Evolutionary conservation across 495 filamentous ascomycete genomes (phyloP).

Genomic region (Trichoderma gamsii): DNA sequence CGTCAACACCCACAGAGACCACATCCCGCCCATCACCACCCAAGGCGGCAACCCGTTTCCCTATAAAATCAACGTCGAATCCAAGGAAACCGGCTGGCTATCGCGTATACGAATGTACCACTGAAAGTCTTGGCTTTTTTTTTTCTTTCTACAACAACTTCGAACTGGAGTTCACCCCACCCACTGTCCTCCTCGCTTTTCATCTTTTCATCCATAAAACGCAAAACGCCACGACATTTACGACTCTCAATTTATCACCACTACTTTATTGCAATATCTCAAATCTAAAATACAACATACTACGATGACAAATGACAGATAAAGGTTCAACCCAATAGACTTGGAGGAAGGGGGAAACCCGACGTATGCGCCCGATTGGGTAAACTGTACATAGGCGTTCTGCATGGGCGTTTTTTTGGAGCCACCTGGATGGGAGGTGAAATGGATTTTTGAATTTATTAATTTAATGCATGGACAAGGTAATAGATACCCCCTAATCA

Average conservation of each 20-base stretch:
- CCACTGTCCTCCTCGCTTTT: neutral
- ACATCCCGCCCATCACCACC: slow-evolving; percentile 95
- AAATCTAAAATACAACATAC: too few relatives aligned
- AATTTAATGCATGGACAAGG: neutral
- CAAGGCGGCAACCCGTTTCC: slow-evolving; percentile 92
- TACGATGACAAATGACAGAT: slow-evolving; percentile 17
- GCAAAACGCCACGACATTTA: too few relatives aligned
- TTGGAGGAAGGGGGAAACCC: neutral
- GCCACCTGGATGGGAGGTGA: neutral
- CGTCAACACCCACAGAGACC: slow-evolving; percentile 84
- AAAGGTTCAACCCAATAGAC: neutral
- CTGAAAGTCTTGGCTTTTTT: slow-evolving; percentile 29
- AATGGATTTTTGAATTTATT: neutral
- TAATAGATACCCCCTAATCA: neutral
- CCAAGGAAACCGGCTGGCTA: slow-evolving; percentile 64
- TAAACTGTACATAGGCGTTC: neutral
- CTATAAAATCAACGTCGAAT: slow-evolving; percentile 83
- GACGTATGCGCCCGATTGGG: neutral
- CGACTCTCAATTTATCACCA: too few relatives aligned
- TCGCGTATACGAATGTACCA: slow-evolving; percentile 67
- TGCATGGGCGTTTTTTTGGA: neutral
- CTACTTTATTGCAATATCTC: too few relatives aligned
- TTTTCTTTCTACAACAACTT: too few relatives aligned
- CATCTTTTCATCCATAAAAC: too few relatives aligned
- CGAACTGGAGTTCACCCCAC: neutral